Evolutionary conservation across 768 basidiomycete species (phyloP).

Genomic region (Cystobasidium onofrii): DNA sequence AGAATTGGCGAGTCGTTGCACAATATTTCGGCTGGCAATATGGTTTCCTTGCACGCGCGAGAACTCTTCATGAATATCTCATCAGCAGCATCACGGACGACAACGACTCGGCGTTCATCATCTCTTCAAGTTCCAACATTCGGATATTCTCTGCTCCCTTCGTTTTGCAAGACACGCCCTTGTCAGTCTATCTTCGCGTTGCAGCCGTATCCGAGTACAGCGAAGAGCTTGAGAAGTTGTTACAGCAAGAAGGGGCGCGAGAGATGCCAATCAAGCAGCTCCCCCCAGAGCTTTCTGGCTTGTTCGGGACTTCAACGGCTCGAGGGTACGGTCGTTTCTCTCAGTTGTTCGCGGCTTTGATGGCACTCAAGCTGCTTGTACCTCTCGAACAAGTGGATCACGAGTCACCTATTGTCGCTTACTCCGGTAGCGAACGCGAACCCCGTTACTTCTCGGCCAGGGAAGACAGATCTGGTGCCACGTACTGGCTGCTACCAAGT

Average conservation of each 20-base stretch:
- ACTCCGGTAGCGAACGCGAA: conserved; percentile 41
- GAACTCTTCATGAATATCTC: conserved; percentile 57
- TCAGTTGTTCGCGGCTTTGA: conserved; percentile 54
- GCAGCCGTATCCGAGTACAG: conserved; percentile 56
- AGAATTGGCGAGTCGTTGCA: conserved; percentile 61
- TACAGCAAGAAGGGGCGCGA: conserved; percentile 52
- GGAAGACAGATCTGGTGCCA: neutral
- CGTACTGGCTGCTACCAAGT: conserved; percentile 22
- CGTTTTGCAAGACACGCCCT: conserved; percentile 59
- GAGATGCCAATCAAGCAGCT: conserved; percentile 38
- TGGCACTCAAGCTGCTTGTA: conserved; percentile 54
- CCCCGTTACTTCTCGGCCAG: conserved; percentile 45
- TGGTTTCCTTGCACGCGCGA: conserved; percentile 59
- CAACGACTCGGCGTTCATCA: conserved; percentile 49
- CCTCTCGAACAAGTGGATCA: conserved; percentile 53
- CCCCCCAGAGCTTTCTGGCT: conserved; percentile 5
- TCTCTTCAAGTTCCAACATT: conserved; percentile 50
- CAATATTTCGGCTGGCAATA: conserved; percentile 68
- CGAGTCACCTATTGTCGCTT: neutral
- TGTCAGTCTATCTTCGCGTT: conserved; percentile 59
- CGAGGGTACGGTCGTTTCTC: conserved; percentile 48
- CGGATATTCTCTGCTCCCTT: conserved; percentile 58
- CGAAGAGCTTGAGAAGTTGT: conserved; percentile 54
- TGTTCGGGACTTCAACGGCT: conserved; percentile 15
- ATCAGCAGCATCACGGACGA: conserved; percentile 51